phyloP scores from a whole-genome alignment of 1,139 yeast genomes.

The Magnusiomyces magnusii region DNA sequence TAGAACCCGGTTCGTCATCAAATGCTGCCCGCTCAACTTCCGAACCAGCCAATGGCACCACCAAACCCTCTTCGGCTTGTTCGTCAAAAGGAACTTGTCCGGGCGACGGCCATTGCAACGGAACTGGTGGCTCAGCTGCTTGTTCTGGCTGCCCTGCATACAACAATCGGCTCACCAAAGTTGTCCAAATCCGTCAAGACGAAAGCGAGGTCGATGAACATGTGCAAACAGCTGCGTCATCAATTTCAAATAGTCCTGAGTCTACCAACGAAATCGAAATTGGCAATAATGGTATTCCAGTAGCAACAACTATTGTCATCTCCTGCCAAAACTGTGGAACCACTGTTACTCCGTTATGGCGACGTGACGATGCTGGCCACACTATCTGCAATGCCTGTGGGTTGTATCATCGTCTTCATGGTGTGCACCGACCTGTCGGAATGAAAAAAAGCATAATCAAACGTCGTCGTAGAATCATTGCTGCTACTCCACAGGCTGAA shows the following conservation, averaged over 20 bases:
- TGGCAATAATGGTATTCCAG: not conserved
- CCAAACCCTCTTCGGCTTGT: not conserved
- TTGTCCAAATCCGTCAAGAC: conserved; percentile 16
- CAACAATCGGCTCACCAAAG: conserved; percentile 50
- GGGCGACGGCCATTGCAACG: conserved; percentile 81
- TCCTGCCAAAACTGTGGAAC: conserved; percentile 80
- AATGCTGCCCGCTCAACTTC: too few species aligned
- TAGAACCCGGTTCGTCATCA: not conserved
- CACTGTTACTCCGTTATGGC: conserved; percentile 82
- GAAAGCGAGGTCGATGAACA: not conserved
- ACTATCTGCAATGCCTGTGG: conserved; percentile 91
- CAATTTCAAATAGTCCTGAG: too few species aligned
- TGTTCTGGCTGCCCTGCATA: conserved; percentile 81
- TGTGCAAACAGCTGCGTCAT: not conserved
- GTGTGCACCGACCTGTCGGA: conserved; percentile 67
- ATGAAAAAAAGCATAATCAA: conserved; percentile 69
- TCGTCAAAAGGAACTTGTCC: conserved; percentile 54
- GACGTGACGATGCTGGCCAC: conserved; percentile 72
- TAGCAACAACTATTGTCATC: conserved; percentile 41
- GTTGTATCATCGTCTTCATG: conserved; percentile 67
- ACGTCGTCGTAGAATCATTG: conserved; percentile 50
- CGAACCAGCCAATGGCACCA: not conserved
- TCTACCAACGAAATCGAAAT: not conserved
- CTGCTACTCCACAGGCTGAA: conserved; percentile 8
- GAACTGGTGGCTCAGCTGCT: conserved; percentile 76